Evolutionary conservation across 306 rosid genomes (phyloP), one percentile per base, ranked within the genome.

Genomic region (Oemleria cerasiformis): DNA sequence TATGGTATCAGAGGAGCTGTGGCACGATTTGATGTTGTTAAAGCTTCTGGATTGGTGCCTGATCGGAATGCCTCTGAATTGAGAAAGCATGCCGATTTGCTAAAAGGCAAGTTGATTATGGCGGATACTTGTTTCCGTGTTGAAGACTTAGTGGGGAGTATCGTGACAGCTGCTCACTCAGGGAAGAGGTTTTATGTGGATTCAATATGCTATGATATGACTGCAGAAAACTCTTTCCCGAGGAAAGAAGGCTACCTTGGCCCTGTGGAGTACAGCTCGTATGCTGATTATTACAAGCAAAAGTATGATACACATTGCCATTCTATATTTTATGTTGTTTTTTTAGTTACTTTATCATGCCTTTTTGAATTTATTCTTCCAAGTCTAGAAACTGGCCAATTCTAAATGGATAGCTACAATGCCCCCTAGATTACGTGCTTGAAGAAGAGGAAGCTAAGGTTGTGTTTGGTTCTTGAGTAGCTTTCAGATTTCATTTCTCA

Each of bases 1-100:
- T 94, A 94, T 84, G 99, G 99, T 76, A 91, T 94, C 68, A 88
- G 99, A 84, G 99, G 99, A 83, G 99, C 97, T 55, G 95, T 94
- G 78, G 99, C 99, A 65, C 91, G 85, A 82, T 94, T 87, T 85
- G 99, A 94, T 86, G 93, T 94, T 68, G 96, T 94, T 67, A 91
- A 94, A 83, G 99, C 96, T 75, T 86, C 91, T 38, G 99, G 99
- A 71, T 80, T 94, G 87, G 87, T 94, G 76, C 99, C 96, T 44
- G 69, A 70, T 63, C 73, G 97, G 72, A 81, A 81, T 78, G 84
- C 78, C 62, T 34, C 68, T 65, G 88, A 81, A 77, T 68, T 74
- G 73, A 81, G 79, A 75, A 84, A 74, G 76, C 73, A 73, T 66
- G 68, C 55, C 57, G 81, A 71, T 75, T 75, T 78, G 67, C 78